Evolutionary conservation across 805 yeast species (phyloP), one percentile per base, ranked within the genome.

Genomic region (Torulaspora maleeae): DNA sequence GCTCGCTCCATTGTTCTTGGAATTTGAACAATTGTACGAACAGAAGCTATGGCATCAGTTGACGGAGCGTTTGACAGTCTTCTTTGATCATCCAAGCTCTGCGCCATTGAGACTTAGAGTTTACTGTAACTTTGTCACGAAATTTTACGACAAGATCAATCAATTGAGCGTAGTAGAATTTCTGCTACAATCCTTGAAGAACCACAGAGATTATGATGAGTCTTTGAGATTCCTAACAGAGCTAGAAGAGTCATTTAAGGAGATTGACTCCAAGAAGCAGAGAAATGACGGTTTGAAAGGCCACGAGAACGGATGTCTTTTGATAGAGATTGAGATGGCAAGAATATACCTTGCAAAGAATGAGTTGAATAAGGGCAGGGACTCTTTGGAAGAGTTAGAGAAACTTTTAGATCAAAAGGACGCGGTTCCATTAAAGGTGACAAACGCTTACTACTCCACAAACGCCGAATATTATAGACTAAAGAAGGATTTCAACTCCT

Each of bases 11-110:
- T 64, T 62, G n/a, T 63, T 64, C 27, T 50, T 56, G 25, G 63
- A 63, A 30, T 76, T 91, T 61, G 97, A 90, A 60, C 96, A 88
- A 57, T 72, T 74, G 46, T 85, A 87, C 68, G 96, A 89, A 60
- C 75, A 95, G 55, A 89, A 88, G 66, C 76, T 91, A 63, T 93
- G 97, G 97, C 95, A 84, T 69, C 98, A 93, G 71, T 76, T 93
- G 61, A 86, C 96, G 2, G 77, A 78, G 49, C 67, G 78, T 5
- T 71, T 93, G 46, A 68, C 69, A 28, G 75, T 74, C 50, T 77
- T 90, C 60, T 91, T 79, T 69, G 70, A 70, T 35, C 71, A 74
- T 45, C 74, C 78, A 7, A 72, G 71, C 22, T 73, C 85, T 11
- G 67, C 64, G 29, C 69, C 76, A 0, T 66, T 86, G 45, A 78